A percentile compares a stretch with the other conserved stretches of the same genome.
phyloP scores from a whole-genome alignment of 768 basidiomycete genomes.

The Kwoniella dejecticola region DNA sequence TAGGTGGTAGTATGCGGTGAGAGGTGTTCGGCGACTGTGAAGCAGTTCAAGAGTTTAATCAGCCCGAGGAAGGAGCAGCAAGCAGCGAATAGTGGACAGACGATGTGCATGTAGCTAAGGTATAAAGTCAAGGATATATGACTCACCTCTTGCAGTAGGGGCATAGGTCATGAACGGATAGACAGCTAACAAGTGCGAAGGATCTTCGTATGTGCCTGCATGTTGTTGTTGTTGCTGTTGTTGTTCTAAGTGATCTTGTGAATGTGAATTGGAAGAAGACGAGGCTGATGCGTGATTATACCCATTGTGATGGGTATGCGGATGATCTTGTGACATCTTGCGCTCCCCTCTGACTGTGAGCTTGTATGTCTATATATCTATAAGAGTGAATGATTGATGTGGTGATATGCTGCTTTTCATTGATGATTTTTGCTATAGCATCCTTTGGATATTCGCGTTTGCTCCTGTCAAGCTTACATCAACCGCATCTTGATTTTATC shows the following conservation, averaged over 20 bases:
- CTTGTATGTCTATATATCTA: neutral
- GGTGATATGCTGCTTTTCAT: neutral
- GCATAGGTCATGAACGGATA: conserved; percentile 50
- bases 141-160: conserved; percentile 49
- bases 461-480: neutral
- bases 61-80: too few species aligned
- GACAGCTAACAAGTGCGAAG: conserved; percentile 36
- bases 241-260: neutral
- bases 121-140: too few species aligned
- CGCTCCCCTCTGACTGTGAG: neutral
- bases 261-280: neutral
- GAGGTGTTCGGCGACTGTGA: conserved; percentile 41
- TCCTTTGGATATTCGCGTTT: neutral
- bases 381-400: neutral
- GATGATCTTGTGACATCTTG: conserved; percentile 9
- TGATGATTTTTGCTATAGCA: neutral
- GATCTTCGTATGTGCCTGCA: conserved; percentile 25
- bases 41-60: neutral
- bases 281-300: neutral
- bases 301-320: neutral
- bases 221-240: neutral
- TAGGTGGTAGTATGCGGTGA: conserved; percentile 41
- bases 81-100: too few species aligned
- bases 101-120: too few species aligned
- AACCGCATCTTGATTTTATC: neutral